Base-by-base conservation (phyloP, 1,284 basidiomycete genomes). In the Dichomitus squalens region DNA sequence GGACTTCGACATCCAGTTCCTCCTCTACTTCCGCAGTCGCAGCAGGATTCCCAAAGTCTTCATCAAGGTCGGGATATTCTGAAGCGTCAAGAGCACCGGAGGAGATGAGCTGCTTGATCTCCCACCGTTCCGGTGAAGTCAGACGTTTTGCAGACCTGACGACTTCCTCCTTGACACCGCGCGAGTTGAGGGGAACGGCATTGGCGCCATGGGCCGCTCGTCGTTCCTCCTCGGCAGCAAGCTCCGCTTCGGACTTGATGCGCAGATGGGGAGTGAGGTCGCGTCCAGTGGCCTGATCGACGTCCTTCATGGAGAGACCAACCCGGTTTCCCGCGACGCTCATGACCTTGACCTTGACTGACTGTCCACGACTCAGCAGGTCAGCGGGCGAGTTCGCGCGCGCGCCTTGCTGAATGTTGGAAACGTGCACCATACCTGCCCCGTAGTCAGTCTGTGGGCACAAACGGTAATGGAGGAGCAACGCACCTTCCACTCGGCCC, bases 61-160 rank as follows among this genome's bases (percentile, higher is more conserved):
- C 96, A 65, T 98, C 92, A 29, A 99, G 79, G 58, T 99, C 95
- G 3, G 96, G 96, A 70, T 98, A 98, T 74, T 99, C 97, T 11
- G 93, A 90, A 7, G 96, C 91, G 66, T 90, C 88, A 46, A 98
- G 86, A 5, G 89, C 92, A 47, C 97, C 97, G 39, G 95, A 97
- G 0, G 97, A 94, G 60, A 99, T 98, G 58, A 99, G 85, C 73
- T 99, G 97, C 73, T 98, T 98, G 73, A 99, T 93, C 77, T 99
- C 97, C 94, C 96, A 99, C 21, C 97, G 86, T 73, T 99, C 97
- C 0, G 97, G 97, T 25, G 93, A 96, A 1, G 96, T 96, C 55
- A 99, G 77, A 16, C 97, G 86, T 71, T 96, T 96, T 1, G 94
- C 93, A 16, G 90, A 92, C 21, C 90, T 81, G 16, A 85, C 79